Base-by-base conservation (phyloP, 148 eudicot species). In the Pouteria glomerata region DNA sequence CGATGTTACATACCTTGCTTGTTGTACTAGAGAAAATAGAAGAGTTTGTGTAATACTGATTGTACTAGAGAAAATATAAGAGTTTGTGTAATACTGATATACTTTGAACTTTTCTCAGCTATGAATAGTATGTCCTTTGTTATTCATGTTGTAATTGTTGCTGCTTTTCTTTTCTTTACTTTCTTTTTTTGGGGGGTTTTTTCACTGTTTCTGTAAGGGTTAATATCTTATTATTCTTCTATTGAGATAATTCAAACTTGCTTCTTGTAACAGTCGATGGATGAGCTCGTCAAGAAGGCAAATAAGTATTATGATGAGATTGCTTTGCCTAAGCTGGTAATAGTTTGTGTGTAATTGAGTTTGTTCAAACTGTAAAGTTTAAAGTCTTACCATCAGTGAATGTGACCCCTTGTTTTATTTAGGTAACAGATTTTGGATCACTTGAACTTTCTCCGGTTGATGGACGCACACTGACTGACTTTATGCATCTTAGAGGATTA, bases 381-480 rank as follows among this genome's bases (percentile, higher is more conserved):
- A 30, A 23, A 44, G 48, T 39, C 63, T 57, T 27, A 8, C 44
- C 39, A 63, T 24, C 69, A 14, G n/a, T 70, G 4, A 44, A 34
- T 26, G 48, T 45, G 75, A 69, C 63, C 71, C 33, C 62, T 57
- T 64, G 37, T 73, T 79, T 73, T 51, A 59, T 62, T 29, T 83
- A 95, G 99, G 97, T 95, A 45, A 76, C 97, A 76, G 97, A 95
- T 80, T 95, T 92, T 82, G 94, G 90, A 78, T 95, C 99, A 23
- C 94, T 95, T 71, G 99, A 95, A 85, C 99, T 95, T 74, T 95
- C 99, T 66, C 99, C 99, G 62, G 99, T 95, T 65, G 99, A 95
- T 82, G 99, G 99, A 37, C 96, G 99, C 57, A 89, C 96, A 16
- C 85, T 95, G 48, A 92, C 97, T n/a, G 99, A 95, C 64, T 95